A percentile compares a stretch with the other conserved stretches of the same genome.
Evolutionary conservation across 257 asterid genomes (phyloP).

Genomic region (Nicotiana tomentosiformis): DNA sequence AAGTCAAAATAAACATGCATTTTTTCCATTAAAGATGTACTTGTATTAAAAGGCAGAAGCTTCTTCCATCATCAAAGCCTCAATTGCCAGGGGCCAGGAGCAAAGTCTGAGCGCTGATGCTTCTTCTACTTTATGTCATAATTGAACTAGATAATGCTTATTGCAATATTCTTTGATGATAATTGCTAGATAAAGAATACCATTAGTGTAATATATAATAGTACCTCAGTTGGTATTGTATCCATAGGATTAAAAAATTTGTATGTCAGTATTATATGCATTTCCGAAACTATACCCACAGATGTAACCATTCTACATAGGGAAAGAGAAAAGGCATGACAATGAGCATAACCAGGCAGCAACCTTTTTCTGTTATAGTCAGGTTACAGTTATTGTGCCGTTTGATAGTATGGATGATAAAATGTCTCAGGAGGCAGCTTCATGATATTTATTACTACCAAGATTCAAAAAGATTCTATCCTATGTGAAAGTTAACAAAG

Average conservation of each 20-base stretch:
- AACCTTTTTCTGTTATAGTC: background rate
- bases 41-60: background rate
- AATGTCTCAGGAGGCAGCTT: background rate
- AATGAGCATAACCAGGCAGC: background rate
- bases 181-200: background rate
- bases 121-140: background rate
- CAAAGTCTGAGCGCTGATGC: background rate
- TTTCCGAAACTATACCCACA: background rate
- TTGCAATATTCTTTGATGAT: background rate
- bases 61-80: background rate
- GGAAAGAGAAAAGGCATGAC: background rate
- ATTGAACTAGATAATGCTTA: background rate
- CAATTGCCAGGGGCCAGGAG: background rate
- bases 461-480: background rate
- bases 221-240: background rate
- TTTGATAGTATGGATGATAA: background rate
- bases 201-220: background rate
- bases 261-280: background rate
- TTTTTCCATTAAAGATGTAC: background rate
- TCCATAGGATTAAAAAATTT: background rate
- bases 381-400: background rate
- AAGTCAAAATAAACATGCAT: background rate
- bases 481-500: background rate
- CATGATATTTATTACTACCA: background rate
- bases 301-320: background rate